Evolutionary conservation across 768 basidiomycete species (phyloP), one percentile per base, ranked within the genome.

Genomic region (Suillus tomentosus): DNA sequence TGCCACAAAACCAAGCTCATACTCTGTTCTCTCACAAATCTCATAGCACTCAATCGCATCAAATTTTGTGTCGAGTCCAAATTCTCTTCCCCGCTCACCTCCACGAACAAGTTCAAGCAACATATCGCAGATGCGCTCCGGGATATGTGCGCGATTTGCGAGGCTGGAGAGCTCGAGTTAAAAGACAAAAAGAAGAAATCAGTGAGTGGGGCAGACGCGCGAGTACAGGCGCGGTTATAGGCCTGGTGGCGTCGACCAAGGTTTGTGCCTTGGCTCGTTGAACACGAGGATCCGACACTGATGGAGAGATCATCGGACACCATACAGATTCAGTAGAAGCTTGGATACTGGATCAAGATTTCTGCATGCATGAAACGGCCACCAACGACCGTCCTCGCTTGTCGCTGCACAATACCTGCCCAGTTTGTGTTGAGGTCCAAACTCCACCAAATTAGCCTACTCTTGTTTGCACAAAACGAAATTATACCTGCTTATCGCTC

Each of bases 11-110:
- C 42, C n/a, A 63, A 50, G 45, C 24, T 31, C 24, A 31, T n/a
- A 56, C 22, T 13, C 72, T 53, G 27, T 73, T 78, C 51, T 62
- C 39, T 58, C 24, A 24, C 68, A 96, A 96, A 97, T 75, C 84
- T 96, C 64, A 85, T 91, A 63, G 93, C 89, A 15, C 86, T 88
- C 15, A 78, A 88, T 50, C 80, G 87, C 63, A 81, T 99, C 72
- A 95, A 95, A 76, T 95, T 97, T 77, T 95, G 96, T 3, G 87
- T 97, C 72, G 96, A 99, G 74, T 93, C 90, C 53, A 99, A 99
- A 74, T 78, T 82, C 65, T 90, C 90, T 6, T 86, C 81, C 65
- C 71, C 82, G 5, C 70, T 77, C 19, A 95, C 95, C 19, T 92
- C 91, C 17, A 96, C 94, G 14, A 74, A 79, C 11, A 63, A 64